Percentiles rank a stretch among this genome's conserved stretches.
These are phyloP conservation scores for Pulveroboletus ravenelii DNA, from an alignment of 768 basidiomycete species.

Conservation along the genomic window DNA sequence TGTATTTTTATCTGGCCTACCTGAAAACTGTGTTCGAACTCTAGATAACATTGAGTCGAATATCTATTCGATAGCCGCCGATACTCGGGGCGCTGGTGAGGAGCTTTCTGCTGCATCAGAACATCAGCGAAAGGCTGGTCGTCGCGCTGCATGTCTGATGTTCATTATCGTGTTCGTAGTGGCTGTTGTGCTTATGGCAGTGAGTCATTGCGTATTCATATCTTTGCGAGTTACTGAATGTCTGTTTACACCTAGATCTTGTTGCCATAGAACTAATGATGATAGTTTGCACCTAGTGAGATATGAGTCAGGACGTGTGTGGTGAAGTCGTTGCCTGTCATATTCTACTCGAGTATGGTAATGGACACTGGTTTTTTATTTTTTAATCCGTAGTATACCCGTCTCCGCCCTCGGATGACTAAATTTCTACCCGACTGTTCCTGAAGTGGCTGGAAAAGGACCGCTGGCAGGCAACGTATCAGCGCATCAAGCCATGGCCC, in stretches of 20 bases:
- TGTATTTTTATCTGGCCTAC: background rate
- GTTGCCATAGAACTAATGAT: constrained; percentile 17
- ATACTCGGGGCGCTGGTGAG: constrained; percentile 77
- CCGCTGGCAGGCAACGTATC: too few species aligned
- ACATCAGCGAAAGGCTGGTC: constrained; percentile 91
- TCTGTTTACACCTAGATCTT: constrained; percentile 13
- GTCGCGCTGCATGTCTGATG: constrained; percentile 85
- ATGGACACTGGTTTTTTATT: too few species aligned
- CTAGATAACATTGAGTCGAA: constrained; percentile 95
- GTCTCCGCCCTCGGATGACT: too few species aligned
- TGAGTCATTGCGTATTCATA: constrained; percentile 41
- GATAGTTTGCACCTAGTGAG: background rate
- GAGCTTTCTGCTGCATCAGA: constrained; percentile 87
- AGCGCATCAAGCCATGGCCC: too few species aligned
- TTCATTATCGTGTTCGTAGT: constrained; percentile 82
- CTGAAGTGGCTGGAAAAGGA: too few species aligned
- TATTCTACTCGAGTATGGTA: background rate
- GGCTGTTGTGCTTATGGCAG: constrained; percentile 86
- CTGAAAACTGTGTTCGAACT: background rate
- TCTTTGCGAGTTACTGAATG: background rate
- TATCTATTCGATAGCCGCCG: constrained; percentile 77
- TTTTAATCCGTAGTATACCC: too few species aligned
- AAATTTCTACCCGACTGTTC: too few species aligned
- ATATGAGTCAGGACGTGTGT: constrained; percentile 1
- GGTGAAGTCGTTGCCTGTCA: constrained; percentile 4